Conservation (phyloP, 2,329 filamentous ascomycete genomes). For the Berkeleyomyces rouxiae region DNA sequence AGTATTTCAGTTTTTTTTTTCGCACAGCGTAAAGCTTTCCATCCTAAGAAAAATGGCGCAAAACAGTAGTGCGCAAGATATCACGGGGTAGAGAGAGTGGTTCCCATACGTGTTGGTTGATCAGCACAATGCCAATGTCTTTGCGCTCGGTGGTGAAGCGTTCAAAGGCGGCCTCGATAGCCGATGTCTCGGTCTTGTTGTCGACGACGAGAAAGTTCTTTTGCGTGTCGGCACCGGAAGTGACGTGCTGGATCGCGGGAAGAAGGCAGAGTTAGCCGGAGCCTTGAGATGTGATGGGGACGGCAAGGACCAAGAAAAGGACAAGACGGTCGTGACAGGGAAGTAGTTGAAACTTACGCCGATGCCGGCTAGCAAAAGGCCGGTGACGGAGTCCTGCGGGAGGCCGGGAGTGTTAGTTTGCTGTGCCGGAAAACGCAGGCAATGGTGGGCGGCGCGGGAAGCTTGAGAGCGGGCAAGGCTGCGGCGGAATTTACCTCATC, state of each 20-base stretch:
- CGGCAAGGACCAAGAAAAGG: neutral
- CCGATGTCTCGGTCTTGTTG: conserved; percentile 70
- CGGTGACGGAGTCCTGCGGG: conserved; percentile 79
- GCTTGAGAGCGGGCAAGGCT: neutral
- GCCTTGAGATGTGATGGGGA: neutral
- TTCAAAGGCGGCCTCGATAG: conserved; percentile 83
- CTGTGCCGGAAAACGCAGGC: neutral
- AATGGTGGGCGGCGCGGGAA: neutral
- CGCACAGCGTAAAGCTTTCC: no score
- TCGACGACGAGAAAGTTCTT: conserved; percentile 99
- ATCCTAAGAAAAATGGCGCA: neutral
- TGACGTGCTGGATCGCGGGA: conserved; percentile 54
- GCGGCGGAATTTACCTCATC: conserved; percentile 51
- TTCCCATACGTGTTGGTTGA: conserved; percentile 79
- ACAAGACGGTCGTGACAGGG: neutral
- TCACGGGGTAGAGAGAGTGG: neutral
- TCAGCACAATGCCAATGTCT: conserved; percentile 89
- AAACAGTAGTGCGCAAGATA: neutral
- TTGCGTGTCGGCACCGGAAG: conserved; percentile 68
- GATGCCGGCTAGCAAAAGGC: conserved; percentile 84
- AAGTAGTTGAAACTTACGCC: conserved; percentile 42
- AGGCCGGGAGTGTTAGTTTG: conserved; percentile 15
- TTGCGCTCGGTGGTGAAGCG: conserved; percentile 78
- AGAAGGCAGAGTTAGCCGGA: neutral
- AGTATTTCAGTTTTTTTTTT: neutral